phyloP scores from a whole-genome alignment of 345 rosid species.

The Eucalyptus curtisii region DNA sequence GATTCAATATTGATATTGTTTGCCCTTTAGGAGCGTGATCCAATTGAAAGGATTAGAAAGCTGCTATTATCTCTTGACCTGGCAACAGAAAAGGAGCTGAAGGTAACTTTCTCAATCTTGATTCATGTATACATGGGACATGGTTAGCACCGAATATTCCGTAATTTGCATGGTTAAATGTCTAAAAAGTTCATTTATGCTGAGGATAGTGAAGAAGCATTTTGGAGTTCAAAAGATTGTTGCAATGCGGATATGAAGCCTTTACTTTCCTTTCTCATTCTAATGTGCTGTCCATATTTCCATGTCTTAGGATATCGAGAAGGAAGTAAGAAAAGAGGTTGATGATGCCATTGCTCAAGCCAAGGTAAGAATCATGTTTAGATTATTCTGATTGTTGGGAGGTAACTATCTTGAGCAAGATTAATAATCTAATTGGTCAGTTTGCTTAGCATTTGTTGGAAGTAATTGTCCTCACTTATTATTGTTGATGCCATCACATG shows the following conservation, averaged over 20 bases:
- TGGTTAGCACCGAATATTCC: not conserved
- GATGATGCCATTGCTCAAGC: constrained; percentile 96
- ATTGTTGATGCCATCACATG: not conserved
- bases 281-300: not conserved
- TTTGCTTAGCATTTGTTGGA: not conserved
- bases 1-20: not conserved
- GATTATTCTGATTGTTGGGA: not conserved
- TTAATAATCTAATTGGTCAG: not conserved
- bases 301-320: constrained; percentile 71
- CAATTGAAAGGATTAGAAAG: constrained; percentile 82
- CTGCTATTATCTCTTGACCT: constrained; percentile 62
- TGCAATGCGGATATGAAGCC: not conserved
- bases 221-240: not conserved
- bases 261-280: not conserved
- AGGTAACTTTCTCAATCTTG: constrained; percentile 28
- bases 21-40: constrained; percentile 77
- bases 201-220: not conserved
- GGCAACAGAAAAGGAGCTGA: constrained; percentile 91
- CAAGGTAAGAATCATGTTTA: constrained; percentile 37
- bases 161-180: not conserved
- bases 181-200: not conserved
- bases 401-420: not conserved
- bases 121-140: not conserved
- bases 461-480: not conserved
- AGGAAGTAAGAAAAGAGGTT: constrained; percentile 80